Evolutionary conservation across 352 stramenopile genomes (phyloP).

Genomic region (Pythium aquatile): DNA sequence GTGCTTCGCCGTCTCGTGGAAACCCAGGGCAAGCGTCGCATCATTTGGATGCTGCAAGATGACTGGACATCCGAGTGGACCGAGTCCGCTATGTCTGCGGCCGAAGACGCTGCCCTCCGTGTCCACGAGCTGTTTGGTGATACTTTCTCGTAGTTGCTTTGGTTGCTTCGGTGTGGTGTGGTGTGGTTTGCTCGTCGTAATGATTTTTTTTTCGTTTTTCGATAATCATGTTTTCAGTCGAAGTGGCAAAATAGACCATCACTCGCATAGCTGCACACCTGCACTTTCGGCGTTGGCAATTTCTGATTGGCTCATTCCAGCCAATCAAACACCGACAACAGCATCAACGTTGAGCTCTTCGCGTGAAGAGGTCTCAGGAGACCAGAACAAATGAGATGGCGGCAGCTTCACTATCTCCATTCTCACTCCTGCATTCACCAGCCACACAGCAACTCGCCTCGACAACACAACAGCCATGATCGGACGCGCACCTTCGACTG

Average conservation of each 20-base stretch:
- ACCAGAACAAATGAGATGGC: neutral
- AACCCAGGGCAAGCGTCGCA: constrained; percentile 40
- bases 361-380: neutral
- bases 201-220: neutral
- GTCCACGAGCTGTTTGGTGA: neutral
- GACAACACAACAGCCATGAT: constrained; percentile 13
- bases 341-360: neutral
- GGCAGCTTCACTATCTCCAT: neutral
- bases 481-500: constrained; percentile 10
- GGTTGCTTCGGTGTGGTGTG: no score
- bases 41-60: constrained; percentile 46
- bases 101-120: constrained; percentile 9
- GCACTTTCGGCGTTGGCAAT: constrained; percentile 21
- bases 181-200: neutral
- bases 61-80: constrained; percentile 20
- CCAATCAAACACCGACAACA: constrained; percentile 29
- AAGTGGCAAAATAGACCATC: neutral
- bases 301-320: constrained; percentile 16
- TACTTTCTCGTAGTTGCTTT: no score
- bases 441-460: neutral
- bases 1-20: constrained; percentile 46
- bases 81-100: constrained; percentile 10
- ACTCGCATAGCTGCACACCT: constrained; percentile 3
- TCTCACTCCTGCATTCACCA: constrained; percentile 10
- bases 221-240: neutral